A percentile compares a stretch with the other conserved stretches of the same genome.
Conservation (phyloP, 75 land plant species). For the Cupressus sempervirens region DNA sequence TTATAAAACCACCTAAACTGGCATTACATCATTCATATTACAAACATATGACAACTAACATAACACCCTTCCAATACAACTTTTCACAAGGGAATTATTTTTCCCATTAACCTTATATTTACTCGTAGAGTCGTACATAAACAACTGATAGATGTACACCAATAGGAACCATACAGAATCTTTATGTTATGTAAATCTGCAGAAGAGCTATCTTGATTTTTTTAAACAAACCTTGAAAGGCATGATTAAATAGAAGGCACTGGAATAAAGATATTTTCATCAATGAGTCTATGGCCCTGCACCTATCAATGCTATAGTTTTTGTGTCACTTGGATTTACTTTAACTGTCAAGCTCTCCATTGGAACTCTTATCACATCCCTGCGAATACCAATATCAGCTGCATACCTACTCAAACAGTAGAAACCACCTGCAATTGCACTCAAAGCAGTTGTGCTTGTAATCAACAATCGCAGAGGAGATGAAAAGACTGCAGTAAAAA, state of each 20-base stretch:
- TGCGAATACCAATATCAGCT: slow-evolving; percentile 20
- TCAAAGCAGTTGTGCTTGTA: slow-evolving; percentile 15
- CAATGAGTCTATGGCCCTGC: background rate
- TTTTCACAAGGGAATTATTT: too few relatives aligned
- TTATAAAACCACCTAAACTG: too few relatives aligned
- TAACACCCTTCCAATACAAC: too few relatives aligned
- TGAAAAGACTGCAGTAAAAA: slow-evolving; percentile 15
- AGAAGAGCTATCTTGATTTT: background rate
- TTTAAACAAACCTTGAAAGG: background rate
- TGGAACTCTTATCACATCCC: slow-evolving; percentile 19
- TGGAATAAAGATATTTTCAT: background rate
- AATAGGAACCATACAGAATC: background rate
- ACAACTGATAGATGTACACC: background rate
- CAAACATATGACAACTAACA: too few relatives aligned
- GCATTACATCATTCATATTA: too few relatives aligned
- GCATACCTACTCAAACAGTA: slow-evolving; percentile 23
- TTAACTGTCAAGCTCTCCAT: slow-evolving; percentile 13
- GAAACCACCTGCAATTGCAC: slow-evolving; percentile 9
- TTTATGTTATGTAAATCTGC: background rate
- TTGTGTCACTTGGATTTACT: background rate
- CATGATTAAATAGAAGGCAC: background rate
- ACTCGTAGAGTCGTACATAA: background rate
- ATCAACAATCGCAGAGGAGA: slow-evolving; percentile 29
- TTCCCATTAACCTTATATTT: too few relatives aligned
- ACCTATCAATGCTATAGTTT: background rate